Evolutionary conservation across 805 yeast species (phyloP), one percentile per base, ranked within the genome.

Genomic region (Tetrapisispora namnaoensis): DNA sequence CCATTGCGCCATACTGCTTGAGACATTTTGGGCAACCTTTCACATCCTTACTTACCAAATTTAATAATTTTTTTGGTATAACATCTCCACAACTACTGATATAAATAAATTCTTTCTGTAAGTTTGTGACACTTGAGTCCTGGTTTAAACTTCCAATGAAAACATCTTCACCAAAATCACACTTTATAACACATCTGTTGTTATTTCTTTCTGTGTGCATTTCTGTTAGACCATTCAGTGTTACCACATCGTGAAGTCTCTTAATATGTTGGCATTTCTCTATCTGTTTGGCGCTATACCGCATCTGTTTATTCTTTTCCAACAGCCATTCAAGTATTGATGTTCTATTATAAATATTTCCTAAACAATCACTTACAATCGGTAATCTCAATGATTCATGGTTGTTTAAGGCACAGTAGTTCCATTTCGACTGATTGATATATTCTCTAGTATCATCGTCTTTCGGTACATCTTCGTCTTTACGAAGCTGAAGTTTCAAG

Each of bases 361-460:
- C 96, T 45, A 67, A 67, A 59, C 71, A 81, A 63, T 88, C 95
- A 34, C 86, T 75, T 1, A 83, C 83, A 1, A 86, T 66, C 0
- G 83, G 83, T 5, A 57, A 57, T n/a, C 55, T 52, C 18, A 86
- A 69, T 55, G 53, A 71, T 49, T 61, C 71, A 40, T 57, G 75
- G 24, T 71, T 73, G 6, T 20, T 30, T 36, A 72, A 50, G 5
- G 67, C 61, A 59, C 95, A 86, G 6, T 67, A 70, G 14, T 63
- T 65, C 71, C 82, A 76, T 22, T 61, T 49, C 3, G 69, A 69
- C 3, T 55, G 52, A 11, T 49, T 42, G 44, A 57, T 55, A 53
- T 63, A 62, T 18, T 51, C 58, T 28, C 46, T 44, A 22, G 52
- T 27, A 17, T 52, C 48, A 22, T 57, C 59, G 39, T 59, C 55